Evolutionary conservation across 805 yeast genomes (phyloP).

Genomic region (Ogataea parapolymorpha): DNA sequence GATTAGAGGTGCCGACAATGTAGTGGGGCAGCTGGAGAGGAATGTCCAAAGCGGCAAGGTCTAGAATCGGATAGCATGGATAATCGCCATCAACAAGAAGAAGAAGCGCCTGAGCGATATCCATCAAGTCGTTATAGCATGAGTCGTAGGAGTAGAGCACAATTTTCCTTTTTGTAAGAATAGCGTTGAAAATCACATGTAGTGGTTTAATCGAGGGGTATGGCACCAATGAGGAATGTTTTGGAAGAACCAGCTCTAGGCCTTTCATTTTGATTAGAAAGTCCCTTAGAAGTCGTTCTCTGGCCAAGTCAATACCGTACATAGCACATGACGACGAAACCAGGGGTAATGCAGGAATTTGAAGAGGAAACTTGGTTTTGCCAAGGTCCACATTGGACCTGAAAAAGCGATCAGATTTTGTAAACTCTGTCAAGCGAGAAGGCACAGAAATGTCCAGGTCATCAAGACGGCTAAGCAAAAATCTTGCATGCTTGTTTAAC

Average conservation of each 20-base stretch:
- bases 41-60: constrained; percentile 53
- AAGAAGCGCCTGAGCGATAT: constrained; percentile 39
- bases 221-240: constrained; percentile 17
- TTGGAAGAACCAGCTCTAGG: constrained; percentile 1
- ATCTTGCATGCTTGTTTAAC: constrained; percentile 17
- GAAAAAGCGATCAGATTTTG: constrained; percentile 19
- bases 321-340: constrained; percentile 23
- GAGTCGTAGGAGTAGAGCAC: constrained; percentile 38
- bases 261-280: constrained; percentile 15
- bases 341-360: constrained; percentile 29
- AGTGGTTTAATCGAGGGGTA: constrained; percentile 27
- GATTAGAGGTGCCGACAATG: constrained; percentile 67
- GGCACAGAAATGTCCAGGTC: constrained; percentile 14
- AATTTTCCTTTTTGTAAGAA: constrained; percentile 46
- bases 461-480: constrained; percentile 23
- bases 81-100: constrained; percentile 34
- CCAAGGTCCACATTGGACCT: constrained; percentile 24
- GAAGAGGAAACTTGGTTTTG: constrained; percentile 28
- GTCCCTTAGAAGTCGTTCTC: constrained; percentile 23
- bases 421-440: constrained; percentile 8
- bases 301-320: constrained; percentile 33
- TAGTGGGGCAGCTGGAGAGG: constrained; percentile 40
- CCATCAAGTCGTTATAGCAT: constrained; percentile 45
- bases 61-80: constrained; percentile 48
- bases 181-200: constrained; percentile 44